Percentiles rank a stretch among this genome's conserved stretches.
These are phyloP conservation scores for Fusarium sp. DNA, from an alignment of 2,329 filamentous ascomycete species.

Conservation along the genomic window DNA sequence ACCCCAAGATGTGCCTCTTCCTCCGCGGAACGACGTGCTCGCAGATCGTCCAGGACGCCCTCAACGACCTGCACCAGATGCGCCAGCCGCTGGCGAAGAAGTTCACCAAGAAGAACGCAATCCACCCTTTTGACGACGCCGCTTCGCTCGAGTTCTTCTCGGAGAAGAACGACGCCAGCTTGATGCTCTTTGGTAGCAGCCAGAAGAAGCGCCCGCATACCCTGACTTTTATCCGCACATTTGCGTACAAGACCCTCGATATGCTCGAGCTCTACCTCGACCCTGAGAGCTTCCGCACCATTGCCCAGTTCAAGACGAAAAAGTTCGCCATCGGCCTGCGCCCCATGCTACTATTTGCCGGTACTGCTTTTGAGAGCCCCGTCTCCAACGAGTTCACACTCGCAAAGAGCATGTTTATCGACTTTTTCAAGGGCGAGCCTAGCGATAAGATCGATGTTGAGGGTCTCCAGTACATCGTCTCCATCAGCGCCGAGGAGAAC, in stretches of 20 bases:
- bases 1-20: constrained; percentile 88
- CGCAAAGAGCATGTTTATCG: constrained; percentile 84
- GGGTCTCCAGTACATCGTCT: constrained; percentile 89
- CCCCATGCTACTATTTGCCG: constrained; percentile 90
- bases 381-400: constrained; percentile 81
- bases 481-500: constrained; percentile 76
- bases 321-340: constrained; percentile 82
- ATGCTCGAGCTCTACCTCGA: constrained; percentile 93
- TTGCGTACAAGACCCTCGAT: constrained; percentile 86
- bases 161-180: constrained; percentile 90
- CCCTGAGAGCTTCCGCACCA: constrained; percentile 71
- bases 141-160: constrained; percentile 92
- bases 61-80: constrained; percentile 84
- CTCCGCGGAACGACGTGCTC: constrained; percentile 87
- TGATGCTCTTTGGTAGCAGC: constrained; percentile 83
- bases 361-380: constrained; percentile 84
- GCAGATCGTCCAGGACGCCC: constrained; percentile 79
- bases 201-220: constrained; percentile 96
- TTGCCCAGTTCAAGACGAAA: constrained; percentile 77
- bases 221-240: constrained; percentile 82
- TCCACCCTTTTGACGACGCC: constrained; percentile 92
- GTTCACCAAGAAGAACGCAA: constrained; percentile 96
- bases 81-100: constrained; percentile 86
- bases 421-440: constrained; percentile 84
- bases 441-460: constrained; percentile 89